Conservation (phyloP, 1,284 basidiomycete species). For the Cryptococcus sp. region DNA sequence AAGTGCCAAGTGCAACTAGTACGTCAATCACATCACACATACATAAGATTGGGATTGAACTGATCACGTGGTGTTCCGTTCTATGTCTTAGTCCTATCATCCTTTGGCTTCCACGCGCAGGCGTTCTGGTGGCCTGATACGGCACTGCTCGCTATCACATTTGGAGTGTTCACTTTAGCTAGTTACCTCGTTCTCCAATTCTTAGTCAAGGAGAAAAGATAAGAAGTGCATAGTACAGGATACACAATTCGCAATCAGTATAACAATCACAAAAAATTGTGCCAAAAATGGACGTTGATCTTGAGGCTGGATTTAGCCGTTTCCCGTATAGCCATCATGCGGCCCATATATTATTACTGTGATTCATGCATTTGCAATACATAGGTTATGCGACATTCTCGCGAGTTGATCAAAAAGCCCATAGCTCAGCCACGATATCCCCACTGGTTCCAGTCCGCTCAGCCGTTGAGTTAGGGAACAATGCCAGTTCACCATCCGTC, state of each 20-base stretch:
- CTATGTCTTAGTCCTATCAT: slow-evolving; percentile 62
- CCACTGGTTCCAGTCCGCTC: background rate
- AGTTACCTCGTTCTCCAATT: slow-evolving; percentile 81
- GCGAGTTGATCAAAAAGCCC: slow-evolving; percentile 18
- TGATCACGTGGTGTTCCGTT: background rate
- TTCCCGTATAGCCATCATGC: too few relatives aligned
- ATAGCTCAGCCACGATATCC: slow-evolving; percentile 23
- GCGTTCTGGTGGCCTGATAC: slow-evolving; percentile 97
- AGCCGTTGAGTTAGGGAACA: slow-evolving; percentile 16
- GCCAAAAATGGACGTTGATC: too few relatives aligned
- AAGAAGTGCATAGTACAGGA: background rate
- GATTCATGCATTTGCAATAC: too few relatives aligned
- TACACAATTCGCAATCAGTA: too few relatives aligned
- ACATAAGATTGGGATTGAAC: background rate
- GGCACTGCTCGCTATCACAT: slow-evolving; percentile 76
- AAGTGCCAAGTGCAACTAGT: slow-evolving; percentile 87
- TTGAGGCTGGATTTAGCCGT: too few relatives aligned
- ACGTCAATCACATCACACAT: slow-evolving; percentile 14
- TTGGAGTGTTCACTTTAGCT: slow-evolving; percentile 68
- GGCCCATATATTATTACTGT: too few relatives aligned
- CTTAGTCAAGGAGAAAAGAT: slow-evolving; percentile 88
- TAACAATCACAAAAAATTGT: too few relatives aligned
- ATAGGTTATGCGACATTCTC: too few relatives aligned
- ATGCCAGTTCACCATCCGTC: slow-evolving; percentile 1
- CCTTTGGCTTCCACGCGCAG: slow-evolving; percentile 83